Conservation (phyloP, 2,329 filamentous ascomycete genomes). For the Lachnellula willkommii region DNA sequence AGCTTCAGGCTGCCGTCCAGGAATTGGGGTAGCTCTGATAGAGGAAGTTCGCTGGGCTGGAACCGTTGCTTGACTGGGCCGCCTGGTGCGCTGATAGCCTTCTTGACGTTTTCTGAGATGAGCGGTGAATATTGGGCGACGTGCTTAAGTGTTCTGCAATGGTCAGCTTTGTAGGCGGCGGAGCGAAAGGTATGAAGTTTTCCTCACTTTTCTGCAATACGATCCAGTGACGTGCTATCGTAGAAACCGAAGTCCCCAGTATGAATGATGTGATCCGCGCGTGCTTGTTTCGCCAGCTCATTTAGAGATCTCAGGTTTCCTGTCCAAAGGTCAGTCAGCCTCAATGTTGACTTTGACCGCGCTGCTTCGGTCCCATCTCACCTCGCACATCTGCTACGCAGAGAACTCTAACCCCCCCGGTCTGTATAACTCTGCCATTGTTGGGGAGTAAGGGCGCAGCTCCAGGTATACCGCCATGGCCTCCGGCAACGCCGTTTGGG, state of each 20-base stretch:
- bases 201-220: slow-evolving; percentile 93
- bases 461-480: slow-evolving; percentile 46
- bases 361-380: slow-evolving; percentile 33
- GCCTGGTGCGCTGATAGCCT: slow-evolving; percentile 59
- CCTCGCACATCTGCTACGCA: slow-evolving; percentile 70
- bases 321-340: slow-evolving; percentile 39
- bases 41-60: slow-evolving; percentile 71
- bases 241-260: slow-evolving; percentile 99
- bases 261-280: slow-evolving; percentile 96
- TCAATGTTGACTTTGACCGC: background rate
- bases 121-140: slow-evolving; percentile 97
- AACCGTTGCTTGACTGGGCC: slow-evolving; percentile 85
- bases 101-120: slow-evolving; percentile 72
- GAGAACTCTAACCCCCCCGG: slow-evolving; percentile 59
- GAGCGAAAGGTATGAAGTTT: background rate
- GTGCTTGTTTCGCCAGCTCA: slow-evolving; percentile 89
- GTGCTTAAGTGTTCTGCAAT: slow-evolving; percentile 82
- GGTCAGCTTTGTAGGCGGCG: slow-evolving; percentile 22
- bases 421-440: slow-evolving; percentile 61
- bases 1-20: slow-evolving; percentile 84
- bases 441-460: slow-evolving; percentile 62
- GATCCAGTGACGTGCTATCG: slow-evolving; percentile 89
- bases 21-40: slow-evolving; percentile 88
- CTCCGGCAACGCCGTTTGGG: slow-evolving; percentile 53
- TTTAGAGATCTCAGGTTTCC: slow-evolving; percentile 94